phyloP scores from a whole-genome alignment of 2,329 filamentous ascomycete species.

The Colletotrichum chrysophilum region DNA sequence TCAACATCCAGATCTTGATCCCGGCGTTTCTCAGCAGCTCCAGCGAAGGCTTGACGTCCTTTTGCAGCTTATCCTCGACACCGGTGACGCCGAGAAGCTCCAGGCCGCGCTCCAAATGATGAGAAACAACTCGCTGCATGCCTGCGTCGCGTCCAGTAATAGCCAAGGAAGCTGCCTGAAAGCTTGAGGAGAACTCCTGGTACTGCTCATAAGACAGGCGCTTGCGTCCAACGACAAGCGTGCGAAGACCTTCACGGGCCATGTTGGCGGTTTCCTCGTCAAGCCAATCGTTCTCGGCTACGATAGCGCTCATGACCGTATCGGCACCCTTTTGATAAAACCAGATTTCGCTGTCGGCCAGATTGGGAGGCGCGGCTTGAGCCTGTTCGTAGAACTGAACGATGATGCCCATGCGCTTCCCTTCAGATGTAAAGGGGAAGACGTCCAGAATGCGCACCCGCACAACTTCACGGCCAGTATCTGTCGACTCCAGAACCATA shows the following conservation, averaged over 20 bases:
- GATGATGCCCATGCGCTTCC: slow-evolving; percentile 97
- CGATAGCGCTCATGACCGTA: slow-evolving; percentile 96
- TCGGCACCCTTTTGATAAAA: slow-evolving; percentile 99
- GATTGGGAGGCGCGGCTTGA: slow-evolving; percentile 49
- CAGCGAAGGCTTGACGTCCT: slow-evolving; percentile 92
- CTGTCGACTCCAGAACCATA: slow-evolving; percentile 81
- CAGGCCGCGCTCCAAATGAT: slow-evolving; percentile 84
- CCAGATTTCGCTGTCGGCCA: slow-evolving; percentile 82
- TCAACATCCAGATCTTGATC: slow-evolving; percentile 99
- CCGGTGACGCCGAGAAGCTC: slow-evolving; percentile 97
- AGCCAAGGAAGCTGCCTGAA: slow-evolving; percentile 81
- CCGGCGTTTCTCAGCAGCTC: slow-evolving; percentile 95
- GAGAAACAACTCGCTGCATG: slow-evolving; percentile 80
- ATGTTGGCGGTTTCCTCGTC: slow-evolving; percentile 99
- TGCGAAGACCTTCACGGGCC: slow-evolving; percentile 94
- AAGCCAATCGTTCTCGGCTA: slow-evolving; percentile 96
- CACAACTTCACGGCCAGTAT: slow-evolving; percentile 76
- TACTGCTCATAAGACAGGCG: slow-evolving; percentile 81
- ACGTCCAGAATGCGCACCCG: slow-evolving; percentile 89
- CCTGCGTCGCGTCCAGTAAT: slow-evolving; percentile 80
- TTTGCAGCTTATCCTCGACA: slow-evolving; percentile 95
- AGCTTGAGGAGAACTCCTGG: slow-evolving; percentile 75
- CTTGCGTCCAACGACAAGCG: slow-evolving; percentile 93
- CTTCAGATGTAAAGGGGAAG: slow-evolving; percentile 97
- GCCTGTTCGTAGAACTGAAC: slow-evolving; percentile 78